Conservation (phyloP, 2,329 filamentous ascomycete genomes). For the Cercospora canescens region DNA sequence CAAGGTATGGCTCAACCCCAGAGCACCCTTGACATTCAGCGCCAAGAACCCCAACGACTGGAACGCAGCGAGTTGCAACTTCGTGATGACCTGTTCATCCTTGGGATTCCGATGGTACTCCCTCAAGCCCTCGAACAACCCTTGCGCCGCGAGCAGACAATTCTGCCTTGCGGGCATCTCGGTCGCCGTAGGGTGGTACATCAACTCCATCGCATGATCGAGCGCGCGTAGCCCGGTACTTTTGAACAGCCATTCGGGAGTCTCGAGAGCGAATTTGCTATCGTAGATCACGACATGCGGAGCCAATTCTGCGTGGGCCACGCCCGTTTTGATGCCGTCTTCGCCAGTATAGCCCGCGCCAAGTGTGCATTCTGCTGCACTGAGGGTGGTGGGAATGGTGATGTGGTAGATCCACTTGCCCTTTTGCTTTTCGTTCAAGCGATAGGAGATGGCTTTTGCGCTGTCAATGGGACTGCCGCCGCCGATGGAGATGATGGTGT, state of each 20-base stretch:
- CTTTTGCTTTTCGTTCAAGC: conserved; percentile 41
- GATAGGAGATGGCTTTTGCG: conserved; percentile 50
- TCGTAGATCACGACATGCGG: conserved; percentile 57
- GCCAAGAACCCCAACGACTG: conserved; percentile 53
- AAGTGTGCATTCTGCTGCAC: conserved; percentile 57
- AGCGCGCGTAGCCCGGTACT: conserved; percentile 55
- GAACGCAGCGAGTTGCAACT: conserved; percentile 55
- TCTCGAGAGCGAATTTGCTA: conserved; percentile 51
- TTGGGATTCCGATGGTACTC: conserved; percentile 48
- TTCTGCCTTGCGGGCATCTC: conserved; percentile 54
- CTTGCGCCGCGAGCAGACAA: conserved; percentile 46
- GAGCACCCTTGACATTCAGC: conserved; percentile 50
- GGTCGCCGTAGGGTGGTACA: conserved; percentile 54
- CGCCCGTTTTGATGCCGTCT: conserved; percentile 50
- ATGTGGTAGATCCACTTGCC: conserved; percentile 47
- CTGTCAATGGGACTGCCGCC: conserved; percentile 58
- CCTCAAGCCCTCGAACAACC: conserved; percentile 51
- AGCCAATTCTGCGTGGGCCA: conserved; percentile 44
- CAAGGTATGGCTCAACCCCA: conserved; percentile 47
- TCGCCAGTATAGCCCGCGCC: conserved; percentile 53
- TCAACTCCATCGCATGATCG: conserved; percentile 56
- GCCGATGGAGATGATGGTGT: conserved; percentile 57
- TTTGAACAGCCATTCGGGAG: conserved; percentile 51
- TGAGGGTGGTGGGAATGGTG: conserved; percentile 52
- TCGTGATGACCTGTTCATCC: conserved; percentile 52